These are phyloP conservation scores for Colletotrichum neosansevieriae DNA, from an alignment of 2,329 filamentous ascomycete species.

Conservation along the genomic window DNA sequence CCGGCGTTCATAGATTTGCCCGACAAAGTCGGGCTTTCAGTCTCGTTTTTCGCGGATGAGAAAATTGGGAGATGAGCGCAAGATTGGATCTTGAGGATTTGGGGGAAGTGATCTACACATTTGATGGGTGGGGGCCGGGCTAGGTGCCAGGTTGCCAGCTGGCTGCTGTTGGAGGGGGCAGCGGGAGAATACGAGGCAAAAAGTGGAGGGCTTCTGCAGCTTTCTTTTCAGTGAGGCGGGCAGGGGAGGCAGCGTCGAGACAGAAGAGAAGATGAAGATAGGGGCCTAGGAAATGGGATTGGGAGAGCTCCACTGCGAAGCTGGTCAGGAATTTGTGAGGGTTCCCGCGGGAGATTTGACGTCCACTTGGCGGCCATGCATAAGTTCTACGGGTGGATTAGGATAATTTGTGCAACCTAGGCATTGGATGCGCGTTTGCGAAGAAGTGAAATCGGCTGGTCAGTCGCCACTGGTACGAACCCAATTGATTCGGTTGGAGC, in stretches of 20 bases:
- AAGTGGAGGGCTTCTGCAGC: not conserved
- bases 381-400: not conserved
- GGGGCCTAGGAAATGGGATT: not conserved
- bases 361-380: constrained; percentile 8
- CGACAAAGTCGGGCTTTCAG: no score
- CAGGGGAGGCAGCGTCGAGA: not conserved
- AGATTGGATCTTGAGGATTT: constrained; percentile 9
- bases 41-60: no score
- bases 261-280: not conserved
- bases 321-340: constrained; percentile 1
- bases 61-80: not conserved
- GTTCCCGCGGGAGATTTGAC: constrained; percentile 3
- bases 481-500: not conserved
- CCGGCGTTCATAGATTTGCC: no score
- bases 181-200: constrained; percentile 8
- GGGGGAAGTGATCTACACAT: not conserved
- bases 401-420: not conserved
- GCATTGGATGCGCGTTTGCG: not conserved
- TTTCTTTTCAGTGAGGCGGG: not conserved
- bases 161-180: not conserved
- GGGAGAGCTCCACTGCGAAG: not conserved
- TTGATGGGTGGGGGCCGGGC: no score
- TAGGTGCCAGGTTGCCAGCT: not conserved
- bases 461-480: no score
- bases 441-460: not conserved